Percentiles rank a stretch among this genome's conserved stretches.
Conservation (phyloP, 495 filamentous ascomycete species). For the Tuber umbilicatum region DNA sequence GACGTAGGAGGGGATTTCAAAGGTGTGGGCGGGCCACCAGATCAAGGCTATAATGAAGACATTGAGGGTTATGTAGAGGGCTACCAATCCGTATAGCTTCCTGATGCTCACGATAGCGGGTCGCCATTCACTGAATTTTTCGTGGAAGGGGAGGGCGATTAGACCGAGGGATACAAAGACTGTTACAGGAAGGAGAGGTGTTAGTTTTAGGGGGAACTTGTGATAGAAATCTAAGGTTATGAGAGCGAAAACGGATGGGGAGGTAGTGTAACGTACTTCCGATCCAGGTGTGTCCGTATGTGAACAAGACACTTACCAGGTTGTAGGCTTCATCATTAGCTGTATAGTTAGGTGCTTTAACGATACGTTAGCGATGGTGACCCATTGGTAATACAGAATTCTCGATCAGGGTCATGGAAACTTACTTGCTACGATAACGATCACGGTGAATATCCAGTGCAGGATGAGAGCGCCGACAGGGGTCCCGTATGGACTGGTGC, state of each 20-base stretch:
- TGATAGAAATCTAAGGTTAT: background rate
- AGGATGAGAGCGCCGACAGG: slow-evolving; percentile 36
- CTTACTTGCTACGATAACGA: slow-evolving; percentile 30
- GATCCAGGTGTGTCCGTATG: slow-evolving; percentile 37
- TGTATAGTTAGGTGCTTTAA: slow-evolving; percentile 24
- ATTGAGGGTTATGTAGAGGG: slow-evolving; percentile 34
- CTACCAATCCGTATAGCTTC: slow-evolving; percentile 19
- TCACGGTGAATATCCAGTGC: slow-evolving; percentile 37
- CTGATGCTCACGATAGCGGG: slow-evolving; percentile 15
- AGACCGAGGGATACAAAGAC: slow-evolving; percentile 34
- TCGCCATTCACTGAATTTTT: slow-evolving; percentile 17
- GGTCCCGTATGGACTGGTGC: slow-evolving; percentile 35
- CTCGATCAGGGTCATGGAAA: background rate
- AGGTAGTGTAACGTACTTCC: slow-evolving; percentile 22
- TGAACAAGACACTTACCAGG: slow-evolving; percentile 31
- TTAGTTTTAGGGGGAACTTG: slow-evolving; percentile 13
- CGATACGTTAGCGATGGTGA: slow-evolving; percentile 5
- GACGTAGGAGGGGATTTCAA: slow-evolving; percentile 19
- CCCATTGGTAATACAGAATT: background rate
- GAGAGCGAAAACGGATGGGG: background rate
- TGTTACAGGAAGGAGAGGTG: background rate
- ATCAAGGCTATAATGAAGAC: slow-evolving; percentile 33
- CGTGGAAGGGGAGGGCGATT: slow-evolving; percentile 20
- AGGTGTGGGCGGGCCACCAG: slow-evolving; percentile 29
- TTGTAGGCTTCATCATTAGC: slow-evolving; percentile 37